These are phyloP conservation scores for Phytophthora pisi DNA, from an alignment of 352 stramenopile species.

Conservation along the genomic window DNA sequence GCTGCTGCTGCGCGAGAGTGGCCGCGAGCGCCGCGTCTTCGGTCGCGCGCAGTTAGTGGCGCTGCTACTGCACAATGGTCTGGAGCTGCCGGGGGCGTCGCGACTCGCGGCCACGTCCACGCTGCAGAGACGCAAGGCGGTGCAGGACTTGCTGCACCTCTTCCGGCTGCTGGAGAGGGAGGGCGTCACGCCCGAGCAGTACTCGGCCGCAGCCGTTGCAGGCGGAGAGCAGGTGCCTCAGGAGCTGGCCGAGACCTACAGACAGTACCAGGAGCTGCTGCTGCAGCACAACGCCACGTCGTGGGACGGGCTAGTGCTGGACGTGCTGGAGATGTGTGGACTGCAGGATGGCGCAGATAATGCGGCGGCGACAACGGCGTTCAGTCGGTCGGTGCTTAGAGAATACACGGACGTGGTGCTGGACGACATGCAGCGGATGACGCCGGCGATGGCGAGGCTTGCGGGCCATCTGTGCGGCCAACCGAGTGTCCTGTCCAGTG, in stretches of 20 bases:
- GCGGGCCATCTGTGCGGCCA: slow-evolving; percentile 48
- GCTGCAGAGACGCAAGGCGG: slow-evolving; percentile 56
- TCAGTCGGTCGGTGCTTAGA: slow-evolving; percentile 41
- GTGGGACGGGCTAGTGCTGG: slow-evolving; percentile 71
- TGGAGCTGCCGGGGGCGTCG: slow-evolving; percentile 43
- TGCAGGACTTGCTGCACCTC: slow-evolving; percentile 69
- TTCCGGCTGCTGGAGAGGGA: slow-evolving; percentile 75
- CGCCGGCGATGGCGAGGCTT: slow-evolving; percentile 65
- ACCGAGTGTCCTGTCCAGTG: slow-evolving; percentile 50
- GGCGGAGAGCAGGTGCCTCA: slow-evolving; percentile 13
- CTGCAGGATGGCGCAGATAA: slow-evolving; percentile 1
- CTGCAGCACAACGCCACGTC: slow-evolving; percentile 59
- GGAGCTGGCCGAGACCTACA: slow-evolving; percentile 57
- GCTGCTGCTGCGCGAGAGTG: slow-evolving; percentile 66
- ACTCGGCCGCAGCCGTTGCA: slow-evolving; percentile 26
- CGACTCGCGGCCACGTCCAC: slow-evolving; percentile 49
- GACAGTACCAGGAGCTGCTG: slow-evolving; percentile 58
- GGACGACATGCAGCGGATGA: slow-evolving; percentile 74
- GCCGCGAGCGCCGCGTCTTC: slow-evolving; percentile 58
- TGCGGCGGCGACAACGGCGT: slow-evolving; percentile 26
- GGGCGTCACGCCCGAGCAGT: slow-evolving; percentile 51
- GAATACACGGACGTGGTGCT: slow-evolving; percentile 72
- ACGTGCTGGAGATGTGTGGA: slow-evolving; percentile 44
- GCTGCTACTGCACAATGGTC: slow-evolving; percentile 59
- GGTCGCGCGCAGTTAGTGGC: slow-evolving; percentile 47